Evolutionary conservation across 2,329 filamentous ascomycete genomes (phyloP).

Genomic region (Helotiales sp.): DNA sequence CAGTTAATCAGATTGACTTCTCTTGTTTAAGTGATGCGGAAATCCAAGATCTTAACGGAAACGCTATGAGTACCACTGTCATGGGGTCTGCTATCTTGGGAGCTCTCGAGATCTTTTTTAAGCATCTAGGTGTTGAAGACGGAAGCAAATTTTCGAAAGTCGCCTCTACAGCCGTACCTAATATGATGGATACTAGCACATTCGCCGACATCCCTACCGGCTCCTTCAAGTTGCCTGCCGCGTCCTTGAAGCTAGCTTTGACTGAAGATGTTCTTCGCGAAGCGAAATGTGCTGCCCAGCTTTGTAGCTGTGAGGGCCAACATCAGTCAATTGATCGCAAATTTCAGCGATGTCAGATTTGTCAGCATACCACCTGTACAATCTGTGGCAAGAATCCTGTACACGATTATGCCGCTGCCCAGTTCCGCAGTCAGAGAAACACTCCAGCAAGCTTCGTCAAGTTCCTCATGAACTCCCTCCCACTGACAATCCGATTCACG

Average conservation of each 20-base stretch:
- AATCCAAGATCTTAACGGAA: constrained; percentile 71
- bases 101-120: constrained; percentile 47
- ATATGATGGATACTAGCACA: too few relatives aligned
- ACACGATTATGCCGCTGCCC: constrained; percentile 32
- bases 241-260: constrained; percentile 13
- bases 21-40: constrained; percentile 61
- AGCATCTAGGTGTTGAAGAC: constrained; percentile 7
- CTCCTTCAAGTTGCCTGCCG: neutral
- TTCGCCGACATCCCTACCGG: too few relatives aligned
- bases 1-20: constrained; percentile 61
- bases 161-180: neutral
- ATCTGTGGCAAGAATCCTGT: constrained; percentile 54
- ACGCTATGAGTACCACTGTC: constrained; percentile 76
- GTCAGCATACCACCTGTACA: constrained; percentile 54
- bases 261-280: constrained; percentile 16
- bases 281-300: constrained; percentile 39
- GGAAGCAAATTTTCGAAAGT: too few relatives aligned
- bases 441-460: constrained; percentile 42
- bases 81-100: constrained; percentile 63
- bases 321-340: constrained; percentile 38
- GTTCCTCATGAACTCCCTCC: constrained; percentile 42
- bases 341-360: constrained; percentile 50
- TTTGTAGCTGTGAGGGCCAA: constrained; percentile 59
- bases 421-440: constrained; percentile 17
- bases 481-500: constrained; percentile 40